A percentile compares a stretch with the other conserved stretches of the same genome.
Evolutionary conservation across 148 eudicot genomes (phyloP).

Genomic region (Diospyros kaki): DNA sequence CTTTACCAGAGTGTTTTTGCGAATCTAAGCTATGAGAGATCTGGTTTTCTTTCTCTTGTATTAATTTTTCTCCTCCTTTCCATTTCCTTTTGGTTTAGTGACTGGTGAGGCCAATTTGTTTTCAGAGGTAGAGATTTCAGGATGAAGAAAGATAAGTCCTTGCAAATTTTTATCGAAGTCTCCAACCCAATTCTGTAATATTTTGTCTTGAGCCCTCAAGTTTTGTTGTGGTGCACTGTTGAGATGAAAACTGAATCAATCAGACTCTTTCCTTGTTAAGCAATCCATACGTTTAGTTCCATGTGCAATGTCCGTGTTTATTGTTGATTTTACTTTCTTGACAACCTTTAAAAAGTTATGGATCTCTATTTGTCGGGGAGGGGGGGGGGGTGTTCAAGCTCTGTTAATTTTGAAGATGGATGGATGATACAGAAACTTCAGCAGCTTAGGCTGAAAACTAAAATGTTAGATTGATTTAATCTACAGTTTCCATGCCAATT

Average conservation of each 20-base stretch:
- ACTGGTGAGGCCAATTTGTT: background rate
- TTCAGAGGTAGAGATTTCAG: background rate
- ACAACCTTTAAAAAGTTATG: too few relatives aligned
- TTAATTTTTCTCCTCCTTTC: background rate
- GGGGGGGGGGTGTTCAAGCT: too few relatives aligned
- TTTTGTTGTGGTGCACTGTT: background rate
- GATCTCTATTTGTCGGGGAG: too few relatives aligned
- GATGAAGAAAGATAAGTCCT: background rate
- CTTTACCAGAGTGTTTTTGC: conserved; percentile 93
- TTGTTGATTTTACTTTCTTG: too few relatives aligned
- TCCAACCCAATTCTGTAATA: background rate
- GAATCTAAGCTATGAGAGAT: conserved; percentile 50
- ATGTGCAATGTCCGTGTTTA: background rate
- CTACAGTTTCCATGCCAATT: too few relatives aligned
- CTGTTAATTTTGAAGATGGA: too few relatives aligned
- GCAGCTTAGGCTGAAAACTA: too few relatives aligned
- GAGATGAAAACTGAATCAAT: background rate
- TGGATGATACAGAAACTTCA: too few relatives aligned
- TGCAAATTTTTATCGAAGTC: background rate
- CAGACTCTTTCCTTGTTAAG: background rate
- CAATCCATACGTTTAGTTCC: background rate
- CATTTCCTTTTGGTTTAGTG: background rate
- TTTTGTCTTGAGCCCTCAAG: too few relatives aligned
- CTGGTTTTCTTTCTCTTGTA: background rate
- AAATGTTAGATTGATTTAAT: too few relatives aligned